These are phyloP conservation scores for Sporothrix luriei DNA, from an alignment of 2,329 filamentous ascomycete genomes.

Conservation along the genomic window DNA sequence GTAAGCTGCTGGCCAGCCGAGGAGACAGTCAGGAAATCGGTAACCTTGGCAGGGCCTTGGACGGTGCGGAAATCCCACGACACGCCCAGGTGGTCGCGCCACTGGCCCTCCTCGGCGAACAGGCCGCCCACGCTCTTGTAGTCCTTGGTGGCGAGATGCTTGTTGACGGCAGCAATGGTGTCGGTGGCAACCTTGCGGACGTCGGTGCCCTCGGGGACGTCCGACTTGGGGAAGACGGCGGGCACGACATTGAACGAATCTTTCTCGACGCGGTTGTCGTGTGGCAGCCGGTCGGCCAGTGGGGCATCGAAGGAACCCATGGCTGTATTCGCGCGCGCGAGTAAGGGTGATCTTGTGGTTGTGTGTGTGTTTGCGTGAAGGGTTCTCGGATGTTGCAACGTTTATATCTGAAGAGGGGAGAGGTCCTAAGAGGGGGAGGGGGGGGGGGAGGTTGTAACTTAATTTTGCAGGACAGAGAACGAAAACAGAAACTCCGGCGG, in stretches of 20 bases:
- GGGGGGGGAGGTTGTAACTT: no score
- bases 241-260: conserved; percentile 59
- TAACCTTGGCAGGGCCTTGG: conserved; percentile 48
- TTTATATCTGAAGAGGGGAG: background rate
- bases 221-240: conserved; percentile 48
- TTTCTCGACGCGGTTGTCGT: conserved; percentile 41
- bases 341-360: no score
- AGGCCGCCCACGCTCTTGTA: conserved; percentile 43
- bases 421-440: no score
- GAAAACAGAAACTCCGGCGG: background rate
- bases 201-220: conserved; percentile 41
- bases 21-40: conserved; percentile 45
- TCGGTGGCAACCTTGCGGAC: conserved; percentile 45
- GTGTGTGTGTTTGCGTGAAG: background rate
- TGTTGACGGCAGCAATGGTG: conserved; percentile 48
- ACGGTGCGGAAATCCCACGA: conserved; percentile 60
- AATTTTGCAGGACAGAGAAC: background rate
- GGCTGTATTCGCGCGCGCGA: no score
- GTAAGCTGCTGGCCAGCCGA: conserved; percentile 44
- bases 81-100: conserved; percentile 61
- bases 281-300: conserved; percentile 29
- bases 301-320: conserved; percentile 10
- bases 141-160: conserved; percentile 45
- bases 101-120: conserved; percentile 54
- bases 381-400: background rate